Conservation (phyloP, 2,329 filamentous ascomycete species). For the Talaromyces atroroseus region DNA sequence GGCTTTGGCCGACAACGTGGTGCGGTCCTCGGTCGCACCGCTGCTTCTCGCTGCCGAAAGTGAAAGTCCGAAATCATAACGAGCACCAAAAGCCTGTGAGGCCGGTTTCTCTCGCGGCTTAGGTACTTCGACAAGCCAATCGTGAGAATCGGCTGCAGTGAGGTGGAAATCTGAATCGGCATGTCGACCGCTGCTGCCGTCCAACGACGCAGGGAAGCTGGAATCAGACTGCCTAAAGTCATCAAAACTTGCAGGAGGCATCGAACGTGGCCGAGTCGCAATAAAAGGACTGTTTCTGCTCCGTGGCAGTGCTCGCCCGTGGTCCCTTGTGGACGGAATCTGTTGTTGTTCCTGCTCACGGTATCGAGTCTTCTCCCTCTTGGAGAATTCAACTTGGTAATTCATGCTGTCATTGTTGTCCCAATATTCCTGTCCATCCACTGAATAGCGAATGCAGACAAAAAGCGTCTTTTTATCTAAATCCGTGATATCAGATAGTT, state of each 20-base stretch:
- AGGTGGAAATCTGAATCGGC: conserved; percentile 62
- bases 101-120: conserved; percentile 43
- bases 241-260: conserved; percentile 53
- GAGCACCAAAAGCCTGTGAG: conserved; percentile 76
- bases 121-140: conserved; percentile 52
- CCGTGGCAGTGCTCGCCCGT: conserved; percentile 56
- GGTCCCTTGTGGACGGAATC: conserved; percentile 46
- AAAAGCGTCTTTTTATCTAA: conserved; percentile 89
- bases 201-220: conserved; percentile 48
- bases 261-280: conserved; percentile 46
- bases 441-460: conserved; percentile 82
- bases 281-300: conserved; percentile 55
- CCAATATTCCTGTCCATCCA: conserved; percentile 83
- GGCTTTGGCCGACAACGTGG: conserved; percentile 52
- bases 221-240: conserved; percentile 63
- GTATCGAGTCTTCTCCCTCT: conserved; percentile 60
- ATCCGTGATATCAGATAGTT: conserved; percentile 83
- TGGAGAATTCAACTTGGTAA: conserved; percentile 90
- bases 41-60: conserved; percentile 72
- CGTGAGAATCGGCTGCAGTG: conserved; percentile 62
- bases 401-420: conserved; percentile 86
- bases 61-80: conserved; percentile 95
- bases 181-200: conserved; percentile 53
- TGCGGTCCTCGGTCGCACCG: conserved; percentile 55
- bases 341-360: conserved; percentile 38